Percentiles rank a stretch among this genome's conserved stretches.
These are phyloP conservation scores for Dovyalis caffra DNA, from an alignment of 345 rosid genomes.

Conservation along the genomic window DNA sequence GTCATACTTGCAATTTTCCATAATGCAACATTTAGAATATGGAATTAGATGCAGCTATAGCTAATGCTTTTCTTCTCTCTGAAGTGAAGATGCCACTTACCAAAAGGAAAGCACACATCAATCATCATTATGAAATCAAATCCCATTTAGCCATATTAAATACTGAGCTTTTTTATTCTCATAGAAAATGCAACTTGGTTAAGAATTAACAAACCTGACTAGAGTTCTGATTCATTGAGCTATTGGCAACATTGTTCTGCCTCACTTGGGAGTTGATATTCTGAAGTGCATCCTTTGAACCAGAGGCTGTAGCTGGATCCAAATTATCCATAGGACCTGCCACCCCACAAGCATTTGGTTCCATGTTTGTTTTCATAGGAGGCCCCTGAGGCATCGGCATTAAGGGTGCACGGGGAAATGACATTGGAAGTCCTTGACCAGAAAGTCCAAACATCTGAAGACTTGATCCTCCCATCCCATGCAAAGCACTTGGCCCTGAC, in stretches of 20 bases:
- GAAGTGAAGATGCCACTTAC: not conserved
- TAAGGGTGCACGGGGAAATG: slow-evolving; percentile 37
- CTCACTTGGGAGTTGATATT: slow-evolving; percentile 33
- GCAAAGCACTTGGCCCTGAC: slow-evolving; percentile 32
- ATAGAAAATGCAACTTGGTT: not conserved
- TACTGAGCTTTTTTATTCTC: not conserved
- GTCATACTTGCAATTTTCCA: not conserved
- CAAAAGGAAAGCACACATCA: not conserved
- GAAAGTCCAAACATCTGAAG: slow-evolving; percentile 43
- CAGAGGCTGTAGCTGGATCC: slow-evolving; percentile 33
- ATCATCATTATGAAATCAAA: not conserved
- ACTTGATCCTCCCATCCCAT: slow-evolving; percentile 42
- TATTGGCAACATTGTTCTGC: slow-evolving; percentile 34
- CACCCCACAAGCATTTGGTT: slow-evolving; percentile 24
- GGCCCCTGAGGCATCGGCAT: slow-evolving; percentile 40
- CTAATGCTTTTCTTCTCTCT: slow-evolving; percentile 1
- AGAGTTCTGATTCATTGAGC: slow-evolving; percentile 33
- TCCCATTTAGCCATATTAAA: not conserved
- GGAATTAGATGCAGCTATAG: not conserved
- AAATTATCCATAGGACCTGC: slow-evolving; percentile 36
- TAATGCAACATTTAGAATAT: not conserved
- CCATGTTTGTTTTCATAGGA: slow-evolving; percentile 37
- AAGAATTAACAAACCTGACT: slow-evolving; percentile 42
- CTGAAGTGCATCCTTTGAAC: slow-evolving; percentile 45
- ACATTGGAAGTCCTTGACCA: slow-evolving; percentile 47